A percentile compares a stretch with the other conserved stretches of the same genome.
Evolutionary conservation across 176 grass and related monocot genomes (phyloP).

Genomic region (Tillandsia leiboldiana): DNA sequence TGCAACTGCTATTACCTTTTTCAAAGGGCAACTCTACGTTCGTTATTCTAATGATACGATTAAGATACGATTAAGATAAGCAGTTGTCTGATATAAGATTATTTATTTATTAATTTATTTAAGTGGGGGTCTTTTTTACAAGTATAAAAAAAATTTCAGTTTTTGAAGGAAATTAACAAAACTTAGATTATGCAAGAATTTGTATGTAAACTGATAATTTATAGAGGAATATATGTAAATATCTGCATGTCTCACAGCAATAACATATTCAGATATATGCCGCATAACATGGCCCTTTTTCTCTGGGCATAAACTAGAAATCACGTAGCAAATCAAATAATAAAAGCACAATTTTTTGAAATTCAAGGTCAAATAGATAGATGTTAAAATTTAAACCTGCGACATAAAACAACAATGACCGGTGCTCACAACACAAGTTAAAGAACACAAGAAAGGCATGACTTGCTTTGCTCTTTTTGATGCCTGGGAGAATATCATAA

Average conservation of each 20-base stretch:
- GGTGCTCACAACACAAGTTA: conserved; percentile 61
- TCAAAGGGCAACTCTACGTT: conserved; percentile 11
- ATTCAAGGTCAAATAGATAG: not conserved
- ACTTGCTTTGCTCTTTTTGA: conserved; percentile 75
- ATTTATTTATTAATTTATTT: not conserved
- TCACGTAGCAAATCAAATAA: too few species aligned
- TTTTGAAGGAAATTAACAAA: not conserved
- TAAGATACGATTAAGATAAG: too few species aligned
- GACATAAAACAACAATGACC: conserved; percentile 83
- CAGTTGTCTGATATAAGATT: too few species aligned
- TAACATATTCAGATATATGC: not conserved
- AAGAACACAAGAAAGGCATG: conserved; percentile 69
- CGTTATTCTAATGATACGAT: conserved; percentile 78
- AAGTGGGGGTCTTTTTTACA: not conserved
- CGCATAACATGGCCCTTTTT: too few species aligned
- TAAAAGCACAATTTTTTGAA: too few species aligned
- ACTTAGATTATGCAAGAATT: too few species aligned
- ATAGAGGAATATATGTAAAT: too few species aligned
- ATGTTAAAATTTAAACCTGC: conserved; percentile 47
- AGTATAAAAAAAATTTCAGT: not conserved
- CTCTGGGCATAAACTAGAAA: too few species aligned
- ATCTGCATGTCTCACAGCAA: too few species aligned
- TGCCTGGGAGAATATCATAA: conserved; percentile 62
- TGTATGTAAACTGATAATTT: too few species aligned
- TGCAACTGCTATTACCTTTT: conserved; percentile 70